Percentiles rank a stretch among this genome's conserved stretches.
phyloP scores from a whole-genome alignment of 345 rosid genomes.

The Adansonia digitata region DNA sequence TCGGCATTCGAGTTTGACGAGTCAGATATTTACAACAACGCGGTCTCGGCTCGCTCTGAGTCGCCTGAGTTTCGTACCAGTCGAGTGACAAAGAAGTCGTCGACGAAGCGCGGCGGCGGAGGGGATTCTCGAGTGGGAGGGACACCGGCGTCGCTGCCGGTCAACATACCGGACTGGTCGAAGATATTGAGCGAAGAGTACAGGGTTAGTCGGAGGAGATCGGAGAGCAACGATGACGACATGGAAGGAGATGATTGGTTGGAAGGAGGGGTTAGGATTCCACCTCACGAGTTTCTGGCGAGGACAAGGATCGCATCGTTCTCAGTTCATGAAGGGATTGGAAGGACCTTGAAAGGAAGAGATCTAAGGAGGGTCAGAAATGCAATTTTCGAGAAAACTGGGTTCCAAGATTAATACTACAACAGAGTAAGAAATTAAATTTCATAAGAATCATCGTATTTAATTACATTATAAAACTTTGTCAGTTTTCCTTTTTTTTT shows the following conservation, averaged over 20 bases:
- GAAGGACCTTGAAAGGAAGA: conserved; percentile 95
- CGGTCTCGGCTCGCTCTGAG: conserved; percentile 30
- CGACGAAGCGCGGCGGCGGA: conserved; percentile 13
- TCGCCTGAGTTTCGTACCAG: conserved; percentile 52
- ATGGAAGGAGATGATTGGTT: conserved; percentile 33
- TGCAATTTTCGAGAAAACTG: conserved; percentile 94
- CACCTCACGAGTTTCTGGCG: conserved; percentile 91
- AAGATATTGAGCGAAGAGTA: conserved; percentile 77
- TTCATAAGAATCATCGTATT: not conserved
- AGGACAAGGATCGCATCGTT: conserved; percentile 78
- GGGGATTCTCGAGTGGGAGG: conserved; percentile 16
- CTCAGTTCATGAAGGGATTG: conserved; percentile 92
- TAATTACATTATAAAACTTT: too few relatives aligned
- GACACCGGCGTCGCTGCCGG: conserved; percentile 60
- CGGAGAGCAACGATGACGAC: conserved; percentile 33
- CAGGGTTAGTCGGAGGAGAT: conserved; percentile 40
- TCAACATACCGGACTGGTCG: conserved; percentile 95
- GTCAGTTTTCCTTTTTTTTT: too few relatives aligned
- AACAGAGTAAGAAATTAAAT: not conserved
- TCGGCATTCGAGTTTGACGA: conserved; percentile 77
- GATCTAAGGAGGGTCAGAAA: conserved; percentile 93
- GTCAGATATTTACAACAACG: conserved; percentile 53
- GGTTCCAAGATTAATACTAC: conserved; percentile 63
- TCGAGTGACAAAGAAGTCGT: conserved; percentile 33
- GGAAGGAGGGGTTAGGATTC: conserved; percentile 50